phyloP scores from a whole-genome alignment of 1,284 basidiomycete species.

The Chalciporus sp. region DNA sequence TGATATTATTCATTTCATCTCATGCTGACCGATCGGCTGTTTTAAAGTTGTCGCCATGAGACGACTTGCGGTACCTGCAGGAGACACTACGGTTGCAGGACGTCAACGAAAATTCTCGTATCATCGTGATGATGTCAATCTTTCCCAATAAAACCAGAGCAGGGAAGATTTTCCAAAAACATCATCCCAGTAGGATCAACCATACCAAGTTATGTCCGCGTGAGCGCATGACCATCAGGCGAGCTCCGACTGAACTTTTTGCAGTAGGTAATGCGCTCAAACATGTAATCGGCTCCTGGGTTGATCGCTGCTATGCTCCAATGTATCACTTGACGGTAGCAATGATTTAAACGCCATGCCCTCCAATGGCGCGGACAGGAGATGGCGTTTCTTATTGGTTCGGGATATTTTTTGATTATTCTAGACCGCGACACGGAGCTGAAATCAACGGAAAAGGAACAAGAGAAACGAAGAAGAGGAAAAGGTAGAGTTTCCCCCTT shows the following conservation, averaged over 20 bases:
- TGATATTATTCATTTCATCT: too few relatives aligned
- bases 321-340: neutral
- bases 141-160: too few relatives aligned
- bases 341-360: too few relatives aligned
- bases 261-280: neutral
- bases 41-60: too few relatives aligned
- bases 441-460: neutral
- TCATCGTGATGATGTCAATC: too few relatives aligned
- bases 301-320: neutral
- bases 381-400: neutral
- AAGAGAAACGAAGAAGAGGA: neutral
- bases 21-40: too few relatives aligned
- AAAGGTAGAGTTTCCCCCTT: neutral
- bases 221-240: neutral
- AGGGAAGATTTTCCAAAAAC: too few relatives aligned
- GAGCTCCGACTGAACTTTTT: neutral
- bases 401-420: neutral
- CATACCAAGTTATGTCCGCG: neutral
- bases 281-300: neutral
- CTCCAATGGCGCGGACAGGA: neutral
- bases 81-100: too few relatives aligned
- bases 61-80: too few relatives aligned
- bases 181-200: too few relatives aligned
- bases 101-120: too few relatives aligned
- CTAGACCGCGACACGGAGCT: neutral